These are phyloP conservation scores for Euphorbia neoarborescens DNA, from an alignment of 441 rosid species.

Conservation along the genomic window DNA sequence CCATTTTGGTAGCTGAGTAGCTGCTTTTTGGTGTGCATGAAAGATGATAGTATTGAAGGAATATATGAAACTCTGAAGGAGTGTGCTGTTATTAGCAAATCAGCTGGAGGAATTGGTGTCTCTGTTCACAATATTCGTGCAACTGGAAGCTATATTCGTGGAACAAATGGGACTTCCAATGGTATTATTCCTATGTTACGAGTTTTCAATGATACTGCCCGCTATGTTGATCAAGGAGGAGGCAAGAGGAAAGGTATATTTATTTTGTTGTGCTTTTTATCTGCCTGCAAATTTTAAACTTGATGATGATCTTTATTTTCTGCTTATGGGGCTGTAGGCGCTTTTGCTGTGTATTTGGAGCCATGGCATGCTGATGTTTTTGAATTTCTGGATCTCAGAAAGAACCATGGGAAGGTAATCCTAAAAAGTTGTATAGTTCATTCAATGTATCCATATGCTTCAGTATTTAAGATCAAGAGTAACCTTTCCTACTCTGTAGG, in stretches of 20 bases:
- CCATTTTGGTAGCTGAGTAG: constrained; percentile 60
- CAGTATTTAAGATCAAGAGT: background rate
- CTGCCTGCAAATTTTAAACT: background rate
- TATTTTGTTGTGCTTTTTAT: background rate
- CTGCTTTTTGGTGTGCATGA: constrained; percentile 84
- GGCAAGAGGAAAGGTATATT: constrained; percentile 82
- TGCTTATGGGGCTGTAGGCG: constrained; percentile 39
- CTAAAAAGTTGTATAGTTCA: background rate
- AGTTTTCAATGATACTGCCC: constrained; percentile 89
- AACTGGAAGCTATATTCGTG: constrained; percentile 80
- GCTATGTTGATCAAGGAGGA: constrained; percentile 91
- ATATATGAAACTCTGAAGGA: constrained; percentile 85
- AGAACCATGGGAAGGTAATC: constrained; percentile 78
- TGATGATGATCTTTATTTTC: background rate
- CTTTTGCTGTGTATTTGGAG: constrained; percentile 87
- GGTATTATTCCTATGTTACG: constrained; percentile 86
- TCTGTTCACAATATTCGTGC: constrained; percentile 87
- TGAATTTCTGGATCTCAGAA: constrained; percentile 74
- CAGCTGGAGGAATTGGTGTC: constrained; percentile 93
- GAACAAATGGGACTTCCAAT: constrained; percentile 82
- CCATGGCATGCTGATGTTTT: constrained; percentile 92
- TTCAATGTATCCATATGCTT: no score
- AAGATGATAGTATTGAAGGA: constrained; percentile 89
- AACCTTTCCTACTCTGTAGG: constrained; percentile 31
- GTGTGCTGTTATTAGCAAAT: constrained; percentile 86